Evolutionary conservation across 2,329 filamentous ascomycete species (phyloP).

Genomic region (Fusarium clavum): DNA sequence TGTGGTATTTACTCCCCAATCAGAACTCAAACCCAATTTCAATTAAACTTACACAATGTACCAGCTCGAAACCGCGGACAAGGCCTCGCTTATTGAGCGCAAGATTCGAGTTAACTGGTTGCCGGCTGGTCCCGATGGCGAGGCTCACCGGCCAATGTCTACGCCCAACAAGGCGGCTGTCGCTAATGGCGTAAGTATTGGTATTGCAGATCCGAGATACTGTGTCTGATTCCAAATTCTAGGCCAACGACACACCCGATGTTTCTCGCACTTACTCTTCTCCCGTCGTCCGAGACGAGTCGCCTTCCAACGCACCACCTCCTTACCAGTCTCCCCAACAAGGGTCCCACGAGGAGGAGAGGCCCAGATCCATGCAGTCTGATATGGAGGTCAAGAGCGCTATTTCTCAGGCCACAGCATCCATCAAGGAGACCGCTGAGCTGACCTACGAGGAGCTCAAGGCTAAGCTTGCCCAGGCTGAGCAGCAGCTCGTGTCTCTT

Average conservation of each 20-base stretch:
- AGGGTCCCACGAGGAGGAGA: conserved; percentile 47
- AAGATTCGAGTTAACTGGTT: conserved; percentile 96
- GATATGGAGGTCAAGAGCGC: conserved; percentile 48
- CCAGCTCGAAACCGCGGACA: conserved; percentile 84
- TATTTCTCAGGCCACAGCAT: conserved; percentile 57
- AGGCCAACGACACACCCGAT: conserved; percentile 59
- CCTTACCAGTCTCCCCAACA: conserved; percentile 52
- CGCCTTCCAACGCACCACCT: conserved; percentile 50
- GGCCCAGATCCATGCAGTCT: conserved; percentile 39
- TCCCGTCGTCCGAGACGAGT: conserved; percentile 52
- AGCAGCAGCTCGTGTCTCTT: conserved; percentile 76
- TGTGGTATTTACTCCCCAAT: conserved; percentile 71
- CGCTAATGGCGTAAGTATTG: conserved; percentile 56
- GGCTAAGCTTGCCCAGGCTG: conserved; percentile 78
- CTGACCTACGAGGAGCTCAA: conserved; percentile 70
- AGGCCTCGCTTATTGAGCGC: conserved; percentile 84
- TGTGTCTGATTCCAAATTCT: conserved; percentile 24
- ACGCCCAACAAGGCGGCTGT: conserved; percentile 58
- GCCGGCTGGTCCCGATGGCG: conserved; percentile 64
- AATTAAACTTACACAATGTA: conserved; percentile 10
- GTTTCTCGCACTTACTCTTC: conserved; percentile 59
- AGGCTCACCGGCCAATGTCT: conserved; percentile 42
- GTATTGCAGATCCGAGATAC: not conserved
- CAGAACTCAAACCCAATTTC: not conserved
- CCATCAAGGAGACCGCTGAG: conserved; percentile 59